Evolutionary conservation across 768 basidiomycete genomes (phyloP).

Genomic region (Pholiota molesta): DNA sequence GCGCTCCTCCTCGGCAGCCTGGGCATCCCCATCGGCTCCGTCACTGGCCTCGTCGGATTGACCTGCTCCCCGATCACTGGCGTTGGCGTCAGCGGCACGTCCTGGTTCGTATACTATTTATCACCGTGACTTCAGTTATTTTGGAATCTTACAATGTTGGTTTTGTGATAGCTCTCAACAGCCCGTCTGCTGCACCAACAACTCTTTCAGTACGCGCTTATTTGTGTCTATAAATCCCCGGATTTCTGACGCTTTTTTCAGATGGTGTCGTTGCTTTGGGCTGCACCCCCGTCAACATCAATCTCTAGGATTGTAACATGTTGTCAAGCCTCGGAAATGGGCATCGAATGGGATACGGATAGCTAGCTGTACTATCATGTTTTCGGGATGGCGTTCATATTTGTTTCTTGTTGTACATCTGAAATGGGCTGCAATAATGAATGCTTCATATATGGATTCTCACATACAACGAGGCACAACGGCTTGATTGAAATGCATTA

Average conservation of each 20-base stretch:
- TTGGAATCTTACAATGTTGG: neutral
- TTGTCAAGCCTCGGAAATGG: too few species aligned
- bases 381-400: too few species aligned
- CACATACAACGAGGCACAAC: too few species aligned
- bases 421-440: too few species aligned
- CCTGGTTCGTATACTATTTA: neutral
- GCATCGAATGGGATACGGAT: too few species aligned
- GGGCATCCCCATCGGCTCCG: neutral
- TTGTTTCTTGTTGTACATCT: too few species aligned
- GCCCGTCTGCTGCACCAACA: too few species aligned
- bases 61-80: neutral
- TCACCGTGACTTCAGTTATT: too few species aligned
- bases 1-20: neutral
- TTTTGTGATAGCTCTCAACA: neutral
- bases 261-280: constrained; percentile 6
- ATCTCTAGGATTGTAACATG: constrained; percentile 35
- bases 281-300: constrained; percentile 12
- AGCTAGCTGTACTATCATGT: too few species aligned
- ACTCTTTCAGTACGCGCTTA: neutral
- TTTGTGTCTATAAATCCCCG: too few species aligned
- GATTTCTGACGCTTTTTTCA: neutral
- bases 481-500: too few species aligned
- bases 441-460: too few species aligned
- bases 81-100: neutral
- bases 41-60: neutral